Conservation (phyloP, 2,329 filamentous ascomycete genomes). For the Beauveria sp. region DNA sequence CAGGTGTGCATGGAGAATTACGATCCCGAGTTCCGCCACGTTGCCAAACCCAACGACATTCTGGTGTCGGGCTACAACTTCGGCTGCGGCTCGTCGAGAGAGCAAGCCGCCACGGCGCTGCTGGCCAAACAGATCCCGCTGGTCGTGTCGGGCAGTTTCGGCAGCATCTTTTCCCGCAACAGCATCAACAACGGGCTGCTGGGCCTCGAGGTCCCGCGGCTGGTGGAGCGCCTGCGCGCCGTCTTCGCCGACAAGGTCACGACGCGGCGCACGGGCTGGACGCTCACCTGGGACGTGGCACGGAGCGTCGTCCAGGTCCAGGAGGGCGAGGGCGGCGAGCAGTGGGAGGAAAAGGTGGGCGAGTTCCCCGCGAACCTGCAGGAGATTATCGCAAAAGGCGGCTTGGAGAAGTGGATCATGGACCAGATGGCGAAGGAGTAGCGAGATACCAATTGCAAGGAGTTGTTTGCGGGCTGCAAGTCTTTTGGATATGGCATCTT, state of each 20-base stretch:
- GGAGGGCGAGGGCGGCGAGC: slow-evolving; percentile 15
- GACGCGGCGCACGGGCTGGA: slow-evolving; percentile 77
- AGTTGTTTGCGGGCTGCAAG: background rate
- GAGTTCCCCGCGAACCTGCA: slow-evolving; percentile 18
- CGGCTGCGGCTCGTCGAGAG: slow-evolving; percentile 71
- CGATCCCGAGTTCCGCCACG: slow-evolving; percentile 59
- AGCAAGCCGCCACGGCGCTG: slow-evolving; percentile 81
- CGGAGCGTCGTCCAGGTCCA: slow-evolving; percentile 15
- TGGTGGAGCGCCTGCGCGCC: slow-evolving; percentile 59
- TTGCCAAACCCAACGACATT: slow-evolving; percentile 65
- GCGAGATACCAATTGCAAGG: background rate
- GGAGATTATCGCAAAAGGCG: slow-evolving; percentile 20
- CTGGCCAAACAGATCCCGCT: slow-evolving; percentile 73
- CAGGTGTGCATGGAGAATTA: slow-evolving; percentile 93
- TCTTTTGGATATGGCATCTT: background rate
- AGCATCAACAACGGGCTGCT: slow-evolving; percentile 72
- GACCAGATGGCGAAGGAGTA: slow-evolving; percentile 24
- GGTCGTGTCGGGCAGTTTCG: slow-evolving; percentile 73
- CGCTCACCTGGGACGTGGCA: slow-evolving; percentile 16
- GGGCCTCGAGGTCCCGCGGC: slow-evolving; percentile 59
- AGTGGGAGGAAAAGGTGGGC: slow-evolving; percentile 20
- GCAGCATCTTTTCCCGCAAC: slow-evolving; percentile 75
- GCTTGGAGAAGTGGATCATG: slow-evolving; percentile 17
- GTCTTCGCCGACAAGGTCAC: slow-evolving; percentile 49
- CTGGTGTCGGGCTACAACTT: slow-evolving; percentile 86